phyloP scores from a whole-genome alignment of 2,329 filamentous ascomycete species.

The Verticillium albo-atrum region DNA sequence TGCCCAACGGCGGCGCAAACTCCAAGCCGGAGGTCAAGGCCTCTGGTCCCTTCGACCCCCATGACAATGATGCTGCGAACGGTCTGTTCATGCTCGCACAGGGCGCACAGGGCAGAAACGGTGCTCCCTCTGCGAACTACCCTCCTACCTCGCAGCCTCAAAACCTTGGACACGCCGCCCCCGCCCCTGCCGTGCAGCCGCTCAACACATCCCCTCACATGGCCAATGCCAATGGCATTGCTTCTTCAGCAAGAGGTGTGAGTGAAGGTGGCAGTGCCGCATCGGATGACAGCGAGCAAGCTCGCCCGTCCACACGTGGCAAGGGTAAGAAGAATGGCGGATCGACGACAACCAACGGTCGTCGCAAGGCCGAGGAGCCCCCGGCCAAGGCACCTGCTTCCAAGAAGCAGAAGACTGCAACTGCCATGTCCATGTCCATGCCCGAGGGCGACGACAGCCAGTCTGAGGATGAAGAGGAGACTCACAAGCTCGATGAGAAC shows the following conservation, averaged over 20 bases:
- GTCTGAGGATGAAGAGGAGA: slow-evolving; percentile 42
- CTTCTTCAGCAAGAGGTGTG: slow-evolving; percentile 43
- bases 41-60: slow-evolving; percentile 71
- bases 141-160: slow-evolving; percentile 38
- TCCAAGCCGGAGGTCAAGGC: slow-evolving; percentile 47
- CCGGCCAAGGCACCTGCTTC: slow-evolving; percentile 54
- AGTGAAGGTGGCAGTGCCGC: slow-evolving; percentile 66
- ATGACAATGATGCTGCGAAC: slow-evolving; percentile 94
- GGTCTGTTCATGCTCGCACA: slow-evolving; percentile 88
- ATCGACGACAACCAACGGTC: slow-evolving; percentile 51
- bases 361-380: slow-evolving; percentile 72
- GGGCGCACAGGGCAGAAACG: slow-evolving; percentile 69
- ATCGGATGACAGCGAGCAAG: slow-evolving; percentile 69
- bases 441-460: slow-evolving; percentile 17
- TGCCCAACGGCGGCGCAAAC: slow-evolving; percentile 30
- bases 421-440: slow-evolving; percentile 15
- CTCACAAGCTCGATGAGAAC: slow-evolving; percentile 50
- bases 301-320: slow-evolving; percentile 59
- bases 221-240: slow-evolving; percentile 37
- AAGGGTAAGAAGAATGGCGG: slow-evolving; percentile 63
- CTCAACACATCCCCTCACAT: slow-evolving; percentile 47
- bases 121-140: slow-evolving; percentile 47
- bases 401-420: slow-evolving; percentile 69
- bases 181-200: slow-evolving; percentile 25
- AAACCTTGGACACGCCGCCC: slow-evolving; percentile 44